Conservation (phyloP, 2,329 filamentous ascomycete genomes). For the Diaporthe ilicicola region DNA sequence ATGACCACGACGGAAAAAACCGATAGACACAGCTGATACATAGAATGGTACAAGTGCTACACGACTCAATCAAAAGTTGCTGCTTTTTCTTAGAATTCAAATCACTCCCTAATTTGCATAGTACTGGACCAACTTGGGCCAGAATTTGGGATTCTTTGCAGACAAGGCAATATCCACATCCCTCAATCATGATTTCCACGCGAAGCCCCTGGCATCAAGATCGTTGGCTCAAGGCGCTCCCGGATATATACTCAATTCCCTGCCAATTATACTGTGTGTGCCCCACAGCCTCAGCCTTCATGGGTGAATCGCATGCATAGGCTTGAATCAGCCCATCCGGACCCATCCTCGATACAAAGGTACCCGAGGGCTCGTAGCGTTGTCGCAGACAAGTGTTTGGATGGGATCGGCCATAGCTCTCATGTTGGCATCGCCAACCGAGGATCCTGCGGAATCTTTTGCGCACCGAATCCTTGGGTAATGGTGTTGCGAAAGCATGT, state of each 20-base stretch:
- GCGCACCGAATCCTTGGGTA: neutral
- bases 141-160: too few relatives aligned
- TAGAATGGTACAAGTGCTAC: conserved; percentile 12
- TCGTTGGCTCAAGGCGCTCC: neutral
- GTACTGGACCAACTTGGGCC: neutral
- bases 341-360: neutral
- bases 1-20: neutral
- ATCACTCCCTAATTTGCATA: neutral
- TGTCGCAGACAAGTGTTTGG: neutral
- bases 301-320: neutral
- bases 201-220: neutral
- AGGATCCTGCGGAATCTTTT: too few relatives aligned
- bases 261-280: too few relatives aligned
- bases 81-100: neutral
- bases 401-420: neutral
- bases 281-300: neutral
- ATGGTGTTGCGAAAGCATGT: neutral
- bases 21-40: neutral
- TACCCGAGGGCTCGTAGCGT: neutral
- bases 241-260: neutral
- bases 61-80: conserved; percentile 14
- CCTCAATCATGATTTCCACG: too few relatives aligned
- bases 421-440: neutral
- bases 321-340: neutral
- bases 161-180: neutral